phyloP scores from a whole-genome alignment of 805 yeast species.

The Naumovozyma dairenensis region DNA sequence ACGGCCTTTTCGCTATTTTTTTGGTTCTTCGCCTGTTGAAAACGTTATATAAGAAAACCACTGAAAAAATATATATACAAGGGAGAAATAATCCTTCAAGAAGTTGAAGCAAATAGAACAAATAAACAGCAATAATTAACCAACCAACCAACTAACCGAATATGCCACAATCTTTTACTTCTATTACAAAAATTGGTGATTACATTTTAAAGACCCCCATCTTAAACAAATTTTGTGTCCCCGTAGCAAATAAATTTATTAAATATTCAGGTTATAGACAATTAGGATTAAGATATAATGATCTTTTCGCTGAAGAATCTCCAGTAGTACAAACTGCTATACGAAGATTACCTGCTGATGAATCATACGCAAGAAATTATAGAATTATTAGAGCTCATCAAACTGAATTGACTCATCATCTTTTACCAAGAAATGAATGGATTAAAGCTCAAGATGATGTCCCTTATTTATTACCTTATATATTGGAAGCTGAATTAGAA shows the following conservation, averaged over 20 bases:
- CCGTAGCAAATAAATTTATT: constrained; percentile 67
- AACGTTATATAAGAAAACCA: no score
- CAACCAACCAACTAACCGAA: no score
- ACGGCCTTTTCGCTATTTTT: no score
- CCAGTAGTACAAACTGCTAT: constrained; percentile 81
- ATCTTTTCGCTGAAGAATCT: constrained; percentile 78
- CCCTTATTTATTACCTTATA: constrained; percentile 77
- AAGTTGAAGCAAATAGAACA: no score
- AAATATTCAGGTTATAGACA: constrained; percentile 86
- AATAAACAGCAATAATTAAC: no score
- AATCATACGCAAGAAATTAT: constrained; percentile 82
- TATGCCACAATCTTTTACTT: constrained; percentile 44
- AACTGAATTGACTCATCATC: constrained; percentile 69
- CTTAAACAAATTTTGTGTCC: constrained; percentile 65
- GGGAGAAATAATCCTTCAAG: no score
- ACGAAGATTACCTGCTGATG: constrained; percentile 74
- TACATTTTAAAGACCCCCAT: constrained; percentile 72
- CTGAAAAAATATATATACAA: no score
- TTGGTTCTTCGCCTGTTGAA: no score
- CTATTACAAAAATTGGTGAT: constrained; percentile 66
- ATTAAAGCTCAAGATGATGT: constrained; percentile 70
- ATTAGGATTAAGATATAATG: constrained; percentile 87
- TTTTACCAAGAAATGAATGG: constrained; percentile 73
- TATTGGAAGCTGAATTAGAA: constrained; percentile 92
- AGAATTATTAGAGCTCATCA: constrained; percentile 91